Percentiles rank a stretch among this genome's conserved stretches.
Conservation (phyloP, 768 basidiomycete genomes). For the Phaeolepiota aurea region DNA sequence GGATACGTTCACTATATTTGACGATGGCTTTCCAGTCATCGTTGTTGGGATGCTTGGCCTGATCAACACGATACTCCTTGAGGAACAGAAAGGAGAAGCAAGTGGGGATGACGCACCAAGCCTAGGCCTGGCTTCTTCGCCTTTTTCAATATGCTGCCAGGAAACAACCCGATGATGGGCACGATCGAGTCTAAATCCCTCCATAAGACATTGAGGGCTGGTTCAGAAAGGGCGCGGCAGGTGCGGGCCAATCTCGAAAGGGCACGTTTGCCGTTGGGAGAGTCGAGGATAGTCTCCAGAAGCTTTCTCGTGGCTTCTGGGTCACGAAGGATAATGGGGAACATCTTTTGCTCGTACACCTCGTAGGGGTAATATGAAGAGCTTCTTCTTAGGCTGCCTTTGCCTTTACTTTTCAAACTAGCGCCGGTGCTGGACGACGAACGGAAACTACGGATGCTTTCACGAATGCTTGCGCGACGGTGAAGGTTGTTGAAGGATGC, state of each 20-base stretch:
- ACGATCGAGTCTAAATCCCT: constrained; percentile 68
- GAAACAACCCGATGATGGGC: constrained; percentile 68
- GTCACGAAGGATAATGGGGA: constrained; percentile 52
- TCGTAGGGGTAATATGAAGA: constrained; percentile 31
- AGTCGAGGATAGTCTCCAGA: constrained; percentile 37
- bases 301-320: constrained; percentile 46
- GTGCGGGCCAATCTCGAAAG: constrained; percentile 68
- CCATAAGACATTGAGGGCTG: constrained; percentile 68
- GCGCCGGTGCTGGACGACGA: constrained; percentile 8
- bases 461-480: constrained; percentile 22
- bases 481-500: constrained; percentile 21
- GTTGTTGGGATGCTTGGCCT: constrained; percentile 54
- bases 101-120: constrained; percentile 44
- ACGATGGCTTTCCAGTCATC: constrained; percentile 65
- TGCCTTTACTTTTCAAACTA: constrained; percentile 15
- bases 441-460: constrained; percentile 21
- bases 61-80: constrained; percentile 4
- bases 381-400: constrained; percentile 11
- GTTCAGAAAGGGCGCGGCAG: constrained; percentile 66
- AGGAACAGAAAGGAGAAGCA: neutral
- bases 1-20: constrained; percentile 60
- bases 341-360: constrained; percentile 41
- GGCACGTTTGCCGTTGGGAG: constrained; percentile 58
- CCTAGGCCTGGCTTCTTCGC: constrained; percentile 67
- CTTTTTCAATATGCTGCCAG: constrained; percentile 57